Percentiles rank a stretch among this genome's conserved stretches.
phyloP scores from a whole-genome alignment of 331 rosid species.

The Acacia pycnantha region DNA sequence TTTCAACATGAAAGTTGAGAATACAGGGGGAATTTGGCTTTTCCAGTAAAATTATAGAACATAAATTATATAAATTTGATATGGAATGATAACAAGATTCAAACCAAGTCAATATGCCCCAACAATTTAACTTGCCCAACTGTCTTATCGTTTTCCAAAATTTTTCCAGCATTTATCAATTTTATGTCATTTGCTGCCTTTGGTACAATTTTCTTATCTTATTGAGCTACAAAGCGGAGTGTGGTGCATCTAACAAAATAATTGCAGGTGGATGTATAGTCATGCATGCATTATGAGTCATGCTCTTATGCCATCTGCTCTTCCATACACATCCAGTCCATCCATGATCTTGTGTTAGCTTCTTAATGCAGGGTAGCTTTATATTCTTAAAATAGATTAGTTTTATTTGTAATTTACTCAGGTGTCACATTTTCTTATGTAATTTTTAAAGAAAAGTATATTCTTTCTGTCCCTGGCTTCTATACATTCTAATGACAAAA shows the following conservation, averaged over 20 bases:
- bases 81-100: no score
- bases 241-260: slow-evolving; percentile 96
- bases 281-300: slow-evolving; percentile 15
- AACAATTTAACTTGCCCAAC: no score
- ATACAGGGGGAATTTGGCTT: no score
- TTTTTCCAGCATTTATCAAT: no score
- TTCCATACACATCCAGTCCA: slow-evolving; percentile 6
- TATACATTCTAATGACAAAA: neutral
- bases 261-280: slow-evolving; percentile 58
- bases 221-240: slow-evolving; percentile 98
- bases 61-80: no score
- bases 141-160: no score
- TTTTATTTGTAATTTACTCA: slow-evolving; percentile 14
- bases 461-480: neutral
- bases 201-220: no score
- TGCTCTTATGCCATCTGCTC: neutral
- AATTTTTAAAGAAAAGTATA: neutral
- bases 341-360: neutral
- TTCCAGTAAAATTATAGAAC: no score
- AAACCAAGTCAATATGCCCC: no score
- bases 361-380: neutral
- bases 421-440: neutral
- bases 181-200: slow-evolving; percentile 99
- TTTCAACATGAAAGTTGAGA: no score
- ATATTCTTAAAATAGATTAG: neutral